Conservation (phyloP, 345 rosid genomes). For the Hibiscus syriacus region DNA sequence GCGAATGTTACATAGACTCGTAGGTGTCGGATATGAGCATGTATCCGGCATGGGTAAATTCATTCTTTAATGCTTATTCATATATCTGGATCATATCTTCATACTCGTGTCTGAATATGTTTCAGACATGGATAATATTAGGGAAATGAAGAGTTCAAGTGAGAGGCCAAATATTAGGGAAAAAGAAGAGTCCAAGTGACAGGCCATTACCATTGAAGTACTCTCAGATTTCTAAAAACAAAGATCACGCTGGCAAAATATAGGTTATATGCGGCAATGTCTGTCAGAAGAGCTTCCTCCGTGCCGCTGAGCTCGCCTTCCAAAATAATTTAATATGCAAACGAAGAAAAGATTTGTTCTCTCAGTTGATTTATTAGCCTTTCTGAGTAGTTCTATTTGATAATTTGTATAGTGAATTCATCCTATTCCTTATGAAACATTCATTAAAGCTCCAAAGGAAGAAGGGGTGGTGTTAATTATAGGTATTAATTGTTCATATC, state of each 20-base stretch:
- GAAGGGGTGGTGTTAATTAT: neutral
- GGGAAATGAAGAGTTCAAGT: neutral
- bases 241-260: too few relatives aligned
- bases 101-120: neutral
- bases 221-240: too few relatives aligned
- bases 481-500: neutral
- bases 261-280: too few relatives aligned
- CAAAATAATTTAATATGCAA: neutral
- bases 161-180: too few relatives aligned
- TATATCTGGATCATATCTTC: neutral
- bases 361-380: neutral
- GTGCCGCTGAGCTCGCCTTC: neutral
- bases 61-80: neutral
- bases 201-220: neutral
- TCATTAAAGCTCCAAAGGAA: neutral
- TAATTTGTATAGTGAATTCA: constrained; percentile 4
- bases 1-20: neutral
- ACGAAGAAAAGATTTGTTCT: neutral
- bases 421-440: neutral
- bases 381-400: neutral
- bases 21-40: neutral
- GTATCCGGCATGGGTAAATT: neutral
- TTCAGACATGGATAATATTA: neutral
- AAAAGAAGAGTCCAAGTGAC: too few relatives aligned
- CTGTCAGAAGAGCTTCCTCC: too few relatives aligned